Evolutionary conservation across 2,329 filamentous ascomycete genomes (phyloP), one percentile per base, ranked within the genome.

Genomic region (Phialocephala subalpina): DNA sequence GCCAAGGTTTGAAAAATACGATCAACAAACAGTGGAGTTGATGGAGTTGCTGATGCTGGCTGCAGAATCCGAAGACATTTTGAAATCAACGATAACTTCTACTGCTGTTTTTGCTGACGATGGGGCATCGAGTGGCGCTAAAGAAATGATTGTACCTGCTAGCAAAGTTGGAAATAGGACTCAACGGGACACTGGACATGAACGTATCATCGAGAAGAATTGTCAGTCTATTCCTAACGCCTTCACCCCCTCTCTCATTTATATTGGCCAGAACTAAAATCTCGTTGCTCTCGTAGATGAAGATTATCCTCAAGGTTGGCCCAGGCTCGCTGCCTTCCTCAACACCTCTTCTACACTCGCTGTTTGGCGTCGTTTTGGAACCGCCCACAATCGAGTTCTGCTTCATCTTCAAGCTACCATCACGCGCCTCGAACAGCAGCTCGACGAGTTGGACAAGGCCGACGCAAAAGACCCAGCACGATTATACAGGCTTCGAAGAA

Each of bases 371-470:
- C 63, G 65, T 2, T 70, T 70, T n/a, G 68, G 68, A 3, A 57
- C 29, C 1, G 66, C 45, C 1, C 69, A 67, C 18, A 53, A 7
- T 20, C 63, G 67, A 3, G 38, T 71, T 38, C 58, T 71, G 1
- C 42, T 69, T 9, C 67, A 68, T 33, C 40, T 69, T 0, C n/a
- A 64, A 45, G 35, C 42, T 33, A 66, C 69, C n/a, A 60, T 71
- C 27, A 61, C 29, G 6, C 29, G 11, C 0, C 11, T 71, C 2
- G 35, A 62, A 29, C 58, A 67, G 18, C 16, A 67, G 45, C 53
- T 71, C 3, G 58, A 63, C 20, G 20, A 65, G 38, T 45, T 71
- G 2, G 55, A 63, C 20, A 5, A 53, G 14, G 35, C 63, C 1
- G 67, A 71, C 35, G 20, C n/a, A 25, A 16, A 18, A 35, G 29